Evolutionary conservation across 192 early-diverging fungal species (phyloP).

Genomic region (Linnemannia zychae): DNA sequence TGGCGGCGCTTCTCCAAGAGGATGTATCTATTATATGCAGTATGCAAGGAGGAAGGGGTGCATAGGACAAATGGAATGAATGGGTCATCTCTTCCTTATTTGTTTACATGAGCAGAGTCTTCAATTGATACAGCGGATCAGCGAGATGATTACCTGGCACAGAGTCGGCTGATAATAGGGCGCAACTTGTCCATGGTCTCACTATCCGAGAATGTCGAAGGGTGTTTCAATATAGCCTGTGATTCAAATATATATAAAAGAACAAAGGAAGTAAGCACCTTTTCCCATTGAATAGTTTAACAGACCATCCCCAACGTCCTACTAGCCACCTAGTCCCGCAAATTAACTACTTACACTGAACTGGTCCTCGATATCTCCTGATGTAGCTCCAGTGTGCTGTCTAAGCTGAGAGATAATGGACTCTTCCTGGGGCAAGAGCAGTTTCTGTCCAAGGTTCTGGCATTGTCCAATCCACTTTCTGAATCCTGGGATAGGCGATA

Average conservation of each 20-base stretch:
- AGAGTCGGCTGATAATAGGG: constrained; percentile 73
- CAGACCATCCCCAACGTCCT: background rate
- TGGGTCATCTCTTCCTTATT: background rate
- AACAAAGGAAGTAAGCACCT: background rate
- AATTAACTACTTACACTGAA: constrained; percentile 20
- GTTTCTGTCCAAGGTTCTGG: constrained; percentile 34
- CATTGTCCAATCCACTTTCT: constrained; percentile 73
- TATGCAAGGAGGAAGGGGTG: too few relatives aligned
- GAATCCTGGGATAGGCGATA: constrained; percentile 94
- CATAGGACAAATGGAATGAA: background rate
- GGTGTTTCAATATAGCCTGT: constrained; percentile 30
- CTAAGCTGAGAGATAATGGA: background rate
- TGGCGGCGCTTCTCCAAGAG: constrained; percentile 75
- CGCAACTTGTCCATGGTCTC: constrained; percentile 55
- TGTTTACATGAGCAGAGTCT: background rate
- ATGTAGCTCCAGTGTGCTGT: background rate
- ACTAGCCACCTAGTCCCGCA: background rate
- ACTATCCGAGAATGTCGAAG: constrained; percentile 30
- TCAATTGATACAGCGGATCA: background rate
- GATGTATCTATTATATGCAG: constrained; percentile 71
- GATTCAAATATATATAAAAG: background rate
- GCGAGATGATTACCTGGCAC: constrained; percentile 56
- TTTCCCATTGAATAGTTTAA: background rate
- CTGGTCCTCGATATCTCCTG: constrained; percentile 21
- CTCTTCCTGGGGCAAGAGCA: constrained; percentile 40